Evolutionary conservation across 768 basidiomycete genomes (phyloP).

Genomic region (Rhodotorula toruloides): DNA sequence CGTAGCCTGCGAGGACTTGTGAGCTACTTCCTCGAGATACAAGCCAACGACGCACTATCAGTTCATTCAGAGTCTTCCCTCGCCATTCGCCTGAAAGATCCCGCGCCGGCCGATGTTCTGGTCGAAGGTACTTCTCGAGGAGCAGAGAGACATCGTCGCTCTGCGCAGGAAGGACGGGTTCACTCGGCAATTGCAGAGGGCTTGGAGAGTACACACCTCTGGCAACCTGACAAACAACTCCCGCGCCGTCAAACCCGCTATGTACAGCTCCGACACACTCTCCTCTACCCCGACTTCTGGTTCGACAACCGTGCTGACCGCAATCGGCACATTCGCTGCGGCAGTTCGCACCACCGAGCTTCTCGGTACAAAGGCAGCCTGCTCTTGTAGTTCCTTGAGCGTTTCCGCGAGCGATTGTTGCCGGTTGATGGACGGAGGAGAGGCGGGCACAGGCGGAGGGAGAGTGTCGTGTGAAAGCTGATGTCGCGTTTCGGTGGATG

Average conservation of each 20-base stretch:
- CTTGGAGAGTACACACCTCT: background rate
- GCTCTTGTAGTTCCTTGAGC: conserved; percentile 5
- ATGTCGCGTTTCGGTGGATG: too few species aligned
- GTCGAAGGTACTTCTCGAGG: conserved; percentile 11
- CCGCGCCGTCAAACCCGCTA: background rate
- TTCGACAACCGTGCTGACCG: too few species aligned
- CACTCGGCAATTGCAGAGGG: background rate
- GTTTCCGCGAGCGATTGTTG: conserved; percentile 4
- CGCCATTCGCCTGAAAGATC: conserved; percentile 8
- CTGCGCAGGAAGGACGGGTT: background rate
- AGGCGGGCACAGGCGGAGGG: background rate
- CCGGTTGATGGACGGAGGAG: background rate
- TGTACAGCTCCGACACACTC: conserved; percentile 3
- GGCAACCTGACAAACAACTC: conserved; percentile 5
- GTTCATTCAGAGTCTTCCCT: background rate
- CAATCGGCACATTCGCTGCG: too few species aligned
- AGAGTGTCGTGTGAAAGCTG: too few species aligned
- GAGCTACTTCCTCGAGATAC: background rate
- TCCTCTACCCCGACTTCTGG: too few species aligned
- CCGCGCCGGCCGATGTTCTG: conserved; percentile 1
- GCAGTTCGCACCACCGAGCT: too few species aligned
- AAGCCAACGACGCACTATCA: background rate
- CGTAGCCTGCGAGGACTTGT: background rate
- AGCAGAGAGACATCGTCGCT: background rate
- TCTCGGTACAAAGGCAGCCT: background rate